Conservation (phyloP, 2,329 filamentous ascomycete genomes). For the Venturiaceae sp. region DNA sequence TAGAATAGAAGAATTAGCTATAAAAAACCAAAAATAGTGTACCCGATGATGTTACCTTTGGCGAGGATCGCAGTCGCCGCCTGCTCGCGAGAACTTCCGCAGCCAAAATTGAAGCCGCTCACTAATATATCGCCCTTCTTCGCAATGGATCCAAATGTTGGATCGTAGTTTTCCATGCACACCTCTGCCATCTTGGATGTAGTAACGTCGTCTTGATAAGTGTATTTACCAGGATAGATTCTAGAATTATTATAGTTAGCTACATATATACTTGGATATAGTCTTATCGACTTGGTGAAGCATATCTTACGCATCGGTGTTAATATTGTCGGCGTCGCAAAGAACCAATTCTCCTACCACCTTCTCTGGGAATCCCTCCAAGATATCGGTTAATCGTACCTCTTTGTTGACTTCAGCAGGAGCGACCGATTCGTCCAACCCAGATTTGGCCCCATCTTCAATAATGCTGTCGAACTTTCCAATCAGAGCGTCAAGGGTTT, state of each 20-base stretch:
- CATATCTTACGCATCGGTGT: constrained; percentile 82
- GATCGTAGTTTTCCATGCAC: constrained; percentile 92
- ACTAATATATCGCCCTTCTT: constrained; percentile 72
- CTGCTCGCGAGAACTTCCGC: constrained; percentile 72
- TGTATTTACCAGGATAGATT: constrained; percentile 65
- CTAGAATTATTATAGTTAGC: too few relatives aligned
- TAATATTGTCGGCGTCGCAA: constrained; percentile 76
- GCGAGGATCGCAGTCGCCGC: constrained; percentile 81
- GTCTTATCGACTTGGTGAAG: constrained; percentile 73
- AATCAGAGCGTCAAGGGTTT: constrained; percentile 63
- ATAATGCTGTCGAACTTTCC: constrained; percentile 57
- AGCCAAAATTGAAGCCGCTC: constrained; percentile 68
- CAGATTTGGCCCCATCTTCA: constrained; percentile 22
- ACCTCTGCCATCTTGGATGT: constrained; percentile 70
- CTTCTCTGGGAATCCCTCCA: constrained; percentile 77
- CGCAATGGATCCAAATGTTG: constrained; percentile 53
- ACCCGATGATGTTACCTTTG: too few relatives aligned
- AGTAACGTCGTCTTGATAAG: constrained; percentile 78
- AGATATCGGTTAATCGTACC: constrained; percentile 53
- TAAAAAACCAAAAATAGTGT: constrained; percentile 69
- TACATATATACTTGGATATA: background rate
- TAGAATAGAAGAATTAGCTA: too few relatives aligned
- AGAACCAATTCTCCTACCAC: constrained; percentile 83
- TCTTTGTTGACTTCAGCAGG: constrained; percentile 19
- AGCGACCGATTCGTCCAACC: background rate